Percentiles rank a stretch among this genome's conserved stretches.
Evolutionary conservation across 495 filamentous ascomycete species (phyloP).

Genomic region (Tuber brumale): DNA sequence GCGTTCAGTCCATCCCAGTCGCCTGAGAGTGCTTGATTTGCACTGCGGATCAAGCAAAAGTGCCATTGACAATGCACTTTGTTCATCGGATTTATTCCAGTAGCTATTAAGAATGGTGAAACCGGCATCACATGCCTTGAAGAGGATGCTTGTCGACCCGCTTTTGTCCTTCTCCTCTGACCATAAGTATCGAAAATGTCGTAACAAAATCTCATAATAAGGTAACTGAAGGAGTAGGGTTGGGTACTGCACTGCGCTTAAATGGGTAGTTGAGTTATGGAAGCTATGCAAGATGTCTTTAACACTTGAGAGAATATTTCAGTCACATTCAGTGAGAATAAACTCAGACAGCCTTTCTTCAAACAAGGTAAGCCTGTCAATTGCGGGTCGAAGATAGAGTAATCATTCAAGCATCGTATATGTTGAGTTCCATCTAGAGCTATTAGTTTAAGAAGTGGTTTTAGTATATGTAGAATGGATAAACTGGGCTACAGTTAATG

Average conservation of each 20-base stretch:
- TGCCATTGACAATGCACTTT: neutral
- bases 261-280: neutral
- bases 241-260: neutral
- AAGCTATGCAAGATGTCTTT: conserved; percentile 3
- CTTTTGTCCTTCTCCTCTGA: neutral
- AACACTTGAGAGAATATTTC: neutral
- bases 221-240: conserved; percentile 6
- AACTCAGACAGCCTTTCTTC: neutral
- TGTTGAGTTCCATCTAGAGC: conserved; percentile 9
- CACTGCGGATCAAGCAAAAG: neutral
- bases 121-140: neutral
- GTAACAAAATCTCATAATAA: neutral
- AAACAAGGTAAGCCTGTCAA: neutral
- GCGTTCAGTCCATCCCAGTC: neutral
- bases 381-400: conserved; percentile 4
- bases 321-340: neutral
- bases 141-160: no score
- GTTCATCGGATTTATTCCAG: conserved; percentile 1
- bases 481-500: no score
- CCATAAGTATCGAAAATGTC: neutral
- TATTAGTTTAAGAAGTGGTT: no score
- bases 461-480: no score
- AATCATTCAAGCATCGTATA: neutral
- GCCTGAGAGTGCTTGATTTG: neutral
- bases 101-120: neutral